Evolutionary conservation across 2,329 filamentous ascomycete species (phyloP), one percentile per base, ranked within the genome.

Genomic region (Penicillium sp.): DNA sequence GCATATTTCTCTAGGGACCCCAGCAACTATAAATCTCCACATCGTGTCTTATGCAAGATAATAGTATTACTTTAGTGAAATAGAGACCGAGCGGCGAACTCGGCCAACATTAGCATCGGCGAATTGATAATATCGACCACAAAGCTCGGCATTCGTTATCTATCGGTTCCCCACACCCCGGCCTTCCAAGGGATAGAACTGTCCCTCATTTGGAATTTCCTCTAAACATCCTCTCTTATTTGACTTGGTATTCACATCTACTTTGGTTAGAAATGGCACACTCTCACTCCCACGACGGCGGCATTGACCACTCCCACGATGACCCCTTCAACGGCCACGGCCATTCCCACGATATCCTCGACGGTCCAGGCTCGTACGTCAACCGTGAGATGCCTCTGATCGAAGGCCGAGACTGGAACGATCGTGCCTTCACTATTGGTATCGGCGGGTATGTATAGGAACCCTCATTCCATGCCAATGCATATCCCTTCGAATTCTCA

Each of bases 311-410:
- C 53, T 64, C 69, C 31, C 82, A 86, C 68, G 79, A 82, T 59
- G 71, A 66, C 47, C 60, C 74, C 55, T 76, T 78, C 53, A 78
- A 77, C 48, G 77, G 76, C 37, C 93, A 97, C 69, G 93, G 93
- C 61, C 93, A 98, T 75, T 87, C 85, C 2, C 93, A 97, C 69
- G 93, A 97, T 76, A 89, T 97, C 63, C 85, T 96, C 59, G 85
- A 93, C 64, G 91, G 91, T 0, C 93, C 93, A 0, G 93, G 93
- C 39, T 95, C 88, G 65, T 97, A 86, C 67, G 71, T 93, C 29
- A 84, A 85, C 44, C 84, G 93, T 15, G 93, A 97, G 73, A 90
- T 95, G 87, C 93, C 91, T 54, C 86, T 97, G 49, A 81, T 89
- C 56, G 87, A 95, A 59, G 89, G 89, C 10, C 80, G 91, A 48